Conservation (phyloP, 2,329 filamentous ascomycete genomes). For the Mycosphaerella sp. region DNA sequence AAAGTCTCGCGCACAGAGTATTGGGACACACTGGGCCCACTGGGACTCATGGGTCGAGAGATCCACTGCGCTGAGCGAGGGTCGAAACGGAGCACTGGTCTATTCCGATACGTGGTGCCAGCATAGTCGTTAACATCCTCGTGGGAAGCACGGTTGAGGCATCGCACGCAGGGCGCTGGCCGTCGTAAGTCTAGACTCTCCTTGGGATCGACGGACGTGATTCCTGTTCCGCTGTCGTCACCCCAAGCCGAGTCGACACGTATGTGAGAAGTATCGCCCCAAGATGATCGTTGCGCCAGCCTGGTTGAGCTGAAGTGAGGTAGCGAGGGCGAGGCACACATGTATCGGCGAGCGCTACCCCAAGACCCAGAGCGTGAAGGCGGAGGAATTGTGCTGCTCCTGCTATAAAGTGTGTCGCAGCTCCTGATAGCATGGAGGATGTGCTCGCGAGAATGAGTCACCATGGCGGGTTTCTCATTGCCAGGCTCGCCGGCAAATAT, state of each 20-base stretch:
- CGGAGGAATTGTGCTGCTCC: slow-evolving; percentile 9
- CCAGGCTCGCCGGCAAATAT: background rate
- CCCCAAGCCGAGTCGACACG: slow-evolving; percentile 8
- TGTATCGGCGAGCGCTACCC: slow-evolving; percentile 5
- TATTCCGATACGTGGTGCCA: background rate
- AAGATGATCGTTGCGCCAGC: slow-evolving; percentile 1
- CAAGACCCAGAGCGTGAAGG: slow-evolving; percentile 6
- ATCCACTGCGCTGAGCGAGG: slow-evolving; percentile 2
- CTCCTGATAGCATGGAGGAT: background rate
- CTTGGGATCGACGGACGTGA: background rate
- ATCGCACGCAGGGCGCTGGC: background rate
- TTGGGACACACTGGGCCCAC: slow-evolving; percentile 3
- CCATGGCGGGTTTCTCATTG: slow-evolving; percentile 1
- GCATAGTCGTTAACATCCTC: slow-evolving; percentile 1
- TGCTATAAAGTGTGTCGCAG: background rate
- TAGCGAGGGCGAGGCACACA: slow-evolving; percentile 1
- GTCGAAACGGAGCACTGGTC: slow-evolving; percentile 7
- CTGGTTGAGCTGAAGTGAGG: background rate
- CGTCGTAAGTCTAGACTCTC: slow-evolving; percentile 3
- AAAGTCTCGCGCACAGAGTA: slow-evolving; percentile 6
- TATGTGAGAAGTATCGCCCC: slow-evolving; percentile 6
- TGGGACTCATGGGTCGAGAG: slow-evolving; percentile 1
- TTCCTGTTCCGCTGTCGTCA: slow-evolving; percentile 1
- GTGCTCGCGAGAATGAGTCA: background rate
- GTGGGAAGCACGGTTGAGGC: slow-evolving; percentile 2